A percentile compares a stretch with the other conserved stretches of the same genome.
Evolutionary conservation across 441 rosid genomes (phyloP).

Genomic region (Erodium trifolium): DNA sequence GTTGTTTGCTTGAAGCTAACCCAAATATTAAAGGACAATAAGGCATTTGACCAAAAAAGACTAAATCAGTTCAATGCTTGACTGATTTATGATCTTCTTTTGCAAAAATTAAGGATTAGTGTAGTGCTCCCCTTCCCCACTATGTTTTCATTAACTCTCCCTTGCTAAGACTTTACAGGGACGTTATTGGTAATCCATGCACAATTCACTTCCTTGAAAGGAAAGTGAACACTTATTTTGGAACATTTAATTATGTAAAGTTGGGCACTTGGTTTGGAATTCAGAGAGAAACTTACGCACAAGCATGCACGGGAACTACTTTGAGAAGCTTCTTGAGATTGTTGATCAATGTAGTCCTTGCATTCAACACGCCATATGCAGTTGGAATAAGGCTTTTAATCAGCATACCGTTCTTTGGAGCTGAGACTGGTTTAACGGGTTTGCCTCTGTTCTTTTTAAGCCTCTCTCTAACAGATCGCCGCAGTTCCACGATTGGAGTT

Average conservation of each 20-base stretch:
- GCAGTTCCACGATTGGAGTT: constrained; percentile 62
- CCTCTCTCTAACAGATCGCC: constrained; percentile 90
- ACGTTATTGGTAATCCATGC: too few species aligned
- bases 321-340: constrained; percentile 70
- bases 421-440: constrained; percentile 48
- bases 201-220: too few species aligned
- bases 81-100: not conserved
- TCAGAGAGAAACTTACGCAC: constrained; percentile 47
- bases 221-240: not conserved
- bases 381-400: constrained; percentile 60
- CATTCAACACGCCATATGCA: constrained; percentile 63
- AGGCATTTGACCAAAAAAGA: not conserved
- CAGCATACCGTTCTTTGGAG: constrained; percentile 73
- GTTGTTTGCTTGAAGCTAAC: too few species aligned
- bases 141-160: not conserved
- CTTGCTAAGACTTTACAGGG: not conserved
- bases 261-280: not conserved
- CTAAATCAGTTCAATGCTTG: not conserved
- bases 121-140: not conserved
- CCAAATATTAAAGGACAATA: not conserved
- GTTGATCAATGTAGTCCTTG: constrained; percentile 63
- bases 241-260: not conserved
- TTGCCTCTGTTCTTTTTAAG: constrained; percentile 55
- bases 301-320: constrained; percentile 82
- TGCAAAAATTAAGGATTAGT: not conserved